phyloP scores from a whole-genome alignment of 1,284 basidiomycete species.

The Apiotrichum gracile region DNA sequence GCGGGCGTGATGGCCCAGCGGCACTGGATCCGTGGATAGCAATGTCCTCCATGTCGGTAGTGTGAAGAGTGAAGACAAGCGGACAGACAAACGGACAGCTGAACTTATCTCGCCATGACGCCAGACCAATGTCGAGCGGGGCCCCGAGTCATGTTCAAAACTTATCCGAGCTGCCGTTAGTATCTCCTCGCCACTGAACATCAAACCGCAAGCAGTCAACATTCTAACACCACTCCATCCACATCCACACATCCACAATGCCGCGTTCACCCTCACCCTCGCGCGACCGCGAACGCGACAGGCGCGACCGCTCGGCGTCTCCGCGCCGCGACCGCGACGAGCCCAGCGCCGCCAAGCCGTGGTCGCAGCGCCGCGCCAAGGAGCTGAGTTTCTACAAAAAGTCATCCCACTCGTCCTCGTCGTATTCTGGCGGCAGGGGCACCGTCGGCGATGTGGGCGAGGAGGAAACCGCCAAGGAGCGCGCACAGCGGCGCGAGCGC shows the following conservation, averaged over 20 bases:
- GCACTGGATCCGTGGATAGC: not conserved
- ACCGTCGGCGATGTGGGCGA: slow-evolving; percentile 9
- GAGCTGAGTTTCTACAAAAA: slow-evolving; percentile 49
- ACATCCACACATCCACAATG: slow-evolving; percentile 14
- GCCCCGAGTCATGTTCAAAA: too few species aligned
- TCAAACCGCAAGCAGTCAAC: not conserved
- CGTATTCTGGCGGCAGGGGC: slow-evolving; percentile 4
- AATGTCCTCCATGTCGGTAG: not conserved
- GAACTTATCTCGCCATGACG: too few species aligned
- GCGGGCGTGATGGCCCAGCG: not conserved
- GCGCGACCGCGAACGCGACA: slow-evolving; percentile 6
- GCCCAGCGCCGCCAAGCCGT: slow-evolving; percentile 11
- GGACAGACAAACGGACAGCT: not conserved
- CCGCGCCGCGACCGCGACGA: slow-evolving; percentile 1
- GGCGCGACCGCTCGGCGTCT: slow-evolving; percentile 1
- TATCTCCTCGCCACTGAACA: not conserved
- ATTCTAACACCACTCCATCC: not conserved
- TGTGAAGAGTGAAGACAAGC: not conserved
- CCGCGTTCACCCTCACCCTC: slow-evolving; percentile 26
- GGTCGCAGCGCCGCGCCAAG: slow-evolving; percentile 26
- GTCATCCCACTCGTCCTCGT: not conserved
- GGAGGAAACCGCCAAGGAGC: slow-evolving; percentile 32
- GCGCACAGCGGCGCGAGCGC: slow-evolving; percentile 32
- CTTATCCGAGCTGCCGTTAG: too few species aligned
- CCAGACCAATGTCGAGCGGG: too few species aligned